A percentile compares a stretch with the other conserved stretches of the same genome.
These are phyloP conservation scores for Vaccinium macrocarpon DNA, from an alignment of 148 eudicot genomes.

Conservation along the genomic window DNA sequence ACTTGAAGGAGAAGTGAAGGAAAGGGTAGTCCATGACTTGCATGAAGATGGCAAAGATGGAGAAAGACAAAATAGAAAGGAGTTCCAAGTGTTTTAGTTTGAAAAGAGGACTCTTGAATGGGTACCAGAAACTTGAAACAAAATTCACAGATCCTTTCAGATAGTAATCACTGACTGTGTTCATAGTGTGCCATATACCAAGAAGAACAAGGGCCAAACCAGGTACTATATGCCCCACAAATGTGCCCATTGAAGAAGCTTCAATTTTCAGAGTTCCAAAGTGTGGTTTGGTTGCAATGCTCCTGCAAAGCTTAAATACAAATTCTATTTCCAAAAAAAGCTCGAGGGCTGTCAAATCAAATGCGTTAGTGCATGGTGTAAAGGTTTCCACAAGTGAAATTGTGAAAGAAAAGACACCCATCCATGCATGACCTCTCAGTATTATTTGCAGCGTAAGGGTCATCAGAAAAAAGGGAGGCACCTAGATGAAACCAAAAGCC, in stretches of 20 bases:
- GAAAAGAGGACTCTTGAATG: conserved; percentile 33
- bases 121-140: conserved; percentile 55
- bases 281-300: neutral
- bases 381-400: conserved; percentile 41
- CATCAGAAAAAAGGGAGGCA: neutral
- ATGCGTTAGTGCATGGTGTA: conserved; percentile 43
- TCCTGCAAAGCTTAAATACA: conserved; percentile 30
- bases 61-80: conserved; percentile 51
- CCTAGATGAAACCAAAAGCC: neutral
- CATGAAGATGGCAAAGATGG: conserved; percentile 48
- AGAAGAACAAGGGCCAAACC: conserved; percentile 66
- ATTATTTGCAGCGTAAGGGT: conserved; percentile 1
- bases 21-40: conserved; percentile 51
- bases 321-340: conserved; percentile 10
- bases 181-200: conserved; percentile 70
- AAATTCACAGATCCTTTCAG: conserved; percentile 46
- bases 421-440: neutral
- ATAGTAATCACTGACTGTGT: conserved; percentile 47
- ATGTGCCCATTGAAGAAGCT: conserved; percentile 59
- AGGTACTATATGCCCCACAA: conserved; percentile 76
- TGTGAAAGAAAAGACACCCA: conserved; percentile 1
- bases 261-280: neutral
- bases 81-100: conserved; percentile 59
- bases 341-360: conserved; percentile 24
- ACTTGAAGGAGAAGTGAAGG: conserved; percentile 44